These are phyloP conservation scores for Diutina mesorugosa DNA, from an alignment of 1,139 yeast genomes.

Conservation along the genomic window DNA sequence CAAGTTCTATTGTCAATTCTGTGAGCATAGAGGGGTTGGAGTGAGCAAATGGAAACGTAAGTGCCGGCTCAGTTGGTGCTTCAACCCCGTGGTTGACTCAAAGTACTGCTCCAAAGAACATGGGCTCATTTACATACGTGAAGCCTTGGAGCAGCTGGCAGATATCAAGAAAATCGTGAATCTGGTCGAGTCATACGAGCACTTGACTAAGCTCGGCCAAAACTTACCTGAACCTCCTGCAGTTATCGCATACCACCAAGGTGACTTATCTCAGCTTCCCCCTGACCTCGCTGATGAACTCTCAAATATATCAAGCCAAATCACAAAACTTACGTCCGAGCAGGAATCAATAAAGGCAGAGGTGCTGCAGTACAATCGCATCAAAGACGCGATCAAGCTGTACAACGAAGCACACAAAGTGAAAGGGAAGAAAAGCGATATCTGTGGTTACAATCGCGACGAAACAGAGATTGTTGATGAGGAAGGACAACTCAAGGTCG, in stretches of 20 bases:
- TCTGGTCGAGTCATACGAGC: conserved; percentile 9
- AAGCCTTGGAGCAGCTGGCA: conserved; percentile 7
- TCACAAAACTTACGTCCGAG: conserved; percentile 7
- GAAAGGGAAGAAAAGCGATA: conserved; percentile 16
- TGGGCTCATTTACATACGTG: conserved; percentile 43
- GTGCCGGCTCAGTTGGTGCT: conserved; percentile 54
- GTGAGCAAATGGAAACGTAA: conserved; percentile 59
- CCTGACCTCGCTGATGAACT: conserved; percentile 10
- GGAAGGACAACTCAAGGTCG: background rate
- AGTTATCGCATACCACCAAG: conserved; percentile 22
- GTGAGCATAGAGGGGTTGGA: conserved; percentile 38
- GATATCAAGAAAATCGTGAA: conserved; percentile 11
- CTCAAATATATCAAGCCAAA: background rate
- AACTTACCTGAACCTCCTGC: conserved; percentile 27
- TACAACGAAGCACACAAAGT: conserved; percentile 22
- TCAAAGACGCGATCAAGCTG: conserved; percentile 23
- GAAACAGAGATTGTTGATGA: conserved; percentile 4
- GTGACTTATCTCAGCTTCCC: conserved; percentile 18
- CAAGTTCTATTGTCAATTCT: conserved; percentile 63
- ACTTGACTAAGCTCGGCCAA: conserved; percentile 15
- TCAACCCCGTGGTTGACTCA: conserved; percentile 41
- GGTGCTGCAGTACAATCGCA: conserved; percentile 13
- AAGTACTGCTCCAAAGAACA: conserved; percentile 73
- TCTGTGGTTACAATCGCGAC: conserved; percentile 19
- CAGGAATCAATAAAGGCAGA: conserved; percentile 11